Evolutionary conservation across 225 moss, liverwort and hornwort genomes (phyloP).

Genomic region (Sphagnum tenellum): DNA sequence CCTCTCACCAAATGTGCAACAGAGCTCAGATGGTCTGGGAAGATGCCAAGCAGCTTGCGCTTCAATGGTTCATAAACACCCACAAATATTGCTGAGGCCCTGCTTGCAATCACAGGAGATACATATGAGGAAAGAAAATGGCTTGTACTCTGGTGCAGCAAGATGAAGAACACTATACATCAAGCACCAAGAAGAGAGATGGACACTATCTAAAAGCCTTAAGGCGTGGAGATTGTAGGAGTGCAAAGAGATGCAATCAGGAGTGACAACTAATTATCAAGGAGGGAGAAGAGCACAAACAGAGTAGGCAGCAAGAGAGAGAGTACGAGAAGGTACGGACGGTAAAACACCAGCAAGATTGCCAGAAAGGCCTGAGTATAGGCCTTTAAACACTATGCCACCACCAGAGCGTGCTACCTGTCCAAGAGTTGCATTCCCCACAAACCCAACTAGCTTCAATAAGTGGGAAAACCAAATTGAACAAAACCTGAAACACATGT

Average conservation of each 20-base stretch:
- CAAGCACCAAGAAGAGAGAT: no score
- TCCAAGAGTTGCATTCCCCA: constrained; percentile 15
- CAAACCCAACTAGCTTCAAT: constrained; percentile 7
- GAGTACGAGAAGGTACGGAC: constrained; percentile 11
- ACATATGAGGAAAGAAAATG: no score
- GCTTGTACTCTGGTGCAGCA: no score
- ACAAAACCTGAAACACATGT: neutral
- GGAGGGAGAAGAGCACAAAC: neutral
- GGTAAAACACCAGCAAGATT: constrained; percentile 69
- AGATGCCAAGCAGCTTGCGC: constrained; percentile 43
- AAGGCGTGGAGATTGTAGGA: no score
- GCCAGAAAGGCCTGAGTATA: constrained; percentile 94
- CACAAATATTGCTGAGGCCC: constrained; percentile 83
- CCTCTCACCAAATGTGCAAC: constrained; percentile 67
- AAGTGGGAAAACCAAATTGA: constrained; percentile 1
- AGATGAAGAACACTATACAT: no score
- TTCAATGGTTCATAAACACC: constrained; percentile 83
- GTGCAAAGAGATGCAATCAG: no score
- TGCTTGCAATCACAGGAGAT: constrained; percentile 11
- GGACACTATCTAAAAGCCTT: no score
- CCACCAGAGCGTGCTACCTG: constrained; percentile 90
- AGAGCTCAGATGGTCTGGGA: constrained; percentile 62
- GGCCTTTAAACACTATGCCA: constrained; percentile 75
- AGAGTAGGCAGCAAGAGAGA: constrained; percentile 2
- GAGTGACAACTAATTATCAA: neutral